These are phyloP conservation scores for Fomitopsis serialis DNA, from an alignment of 768 basidiomycete genomes.

Conservation along the genomic window DNA sequence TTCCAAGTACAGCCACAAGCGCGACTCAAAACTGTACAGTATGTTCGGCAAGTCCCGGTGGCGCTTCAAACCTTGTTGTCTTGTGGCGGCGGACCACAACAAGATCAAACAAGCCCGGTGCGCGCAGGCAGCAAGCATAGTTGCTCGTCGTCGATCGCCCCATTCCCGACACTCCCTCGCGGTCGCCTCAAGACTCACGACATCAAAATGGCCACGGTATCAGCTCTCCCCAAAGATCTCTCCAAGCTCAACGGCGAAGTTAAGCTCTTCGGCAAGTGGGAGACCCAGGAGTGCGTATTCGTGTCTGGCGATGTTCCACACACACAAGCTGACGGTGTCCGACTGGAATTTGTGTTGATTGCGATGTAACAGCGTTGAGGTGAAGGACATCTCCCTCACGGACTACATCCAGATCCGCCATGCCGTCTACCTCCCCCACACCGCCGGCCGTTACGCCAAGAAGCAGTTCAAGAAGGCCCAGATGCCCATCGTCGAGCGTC, in stretches of 20 bases:
- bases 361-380: constrained; percentile 68
- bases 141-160: constrained; percentile 12
- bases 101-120: constrained; percentile 38
- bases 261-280: constrained; percentile 99
- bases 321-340: not conserved
- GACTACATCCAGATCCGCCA: constrained; percentile 99
- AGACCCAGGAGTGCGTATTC: constrained; percentile 84
- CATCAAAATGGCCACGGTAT: constrained; percentile 50
- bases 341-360: not conserved
- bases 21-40: constrained; percentile 18
- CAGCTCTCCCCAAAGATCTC: constrained; percentile 79
- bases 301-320: not conserved
- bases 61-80: constrained; percentile 26
- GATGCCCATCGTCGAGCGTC: constrained; percentile 99
- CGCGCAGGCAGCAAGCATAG: constrained; percentile 3
- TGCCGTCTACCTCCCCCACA: constrained; percentile 96
- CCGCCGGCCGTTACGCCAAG: constrained; percentile 98
- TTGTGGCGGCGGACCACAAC: constrained; percentile 27
- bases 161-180: not conserved
- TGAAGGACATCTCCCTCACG: constrained; percentile 97
- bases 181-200: constrained; percentile 15
- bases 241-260: constrained; percentile 80
- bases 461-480: constrained; percentile 99
- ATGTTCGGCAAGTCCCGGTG: constrained; percentile 11
- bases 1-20: no score